Base-by-base conservation (phyloP, 768 basidiomycete genomes). In the Tubosaeta sp. region DNA sequence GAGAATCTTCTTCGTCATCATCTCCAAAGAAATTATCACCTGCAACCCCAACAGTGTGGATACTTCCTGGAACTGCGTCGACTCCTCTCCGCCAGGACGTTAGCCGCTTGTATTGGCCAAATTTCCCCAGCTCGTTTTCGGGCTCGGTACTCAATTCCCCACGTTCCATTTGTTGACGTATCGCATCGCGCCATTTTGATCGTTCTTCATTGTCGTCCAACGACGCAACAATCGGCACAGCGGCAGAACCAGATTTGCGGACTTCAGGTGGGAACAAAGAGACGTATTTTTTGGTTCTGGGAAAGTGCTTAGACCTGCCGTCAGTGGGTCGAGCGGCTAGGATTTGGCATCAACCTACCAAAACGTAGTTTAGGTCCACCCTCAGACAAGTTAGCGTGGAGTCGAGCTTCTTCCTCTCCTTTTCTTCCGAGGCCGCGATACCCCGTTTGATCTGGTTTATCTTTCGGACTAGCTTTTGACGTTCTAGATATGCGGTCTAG, bases 331-430 rank as follows among this genome's bases (percentile, higher is more conserved):
- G 32, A 4, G 46, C 46, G 12, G 27, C 7, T 32, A 25, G 21
- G 14, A n/a, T 34, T 30, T 25, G 13, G 21, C 24, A 8, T n/a
- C 3, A 6, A 36, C 70, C 51, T 56, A 93, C 94, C 67, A 93
- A 64, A 44, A 94, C 81, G 64, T 97, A 98, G 65, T 94, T 94
- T 40, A 96, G 74, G 64, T 95, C 92, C 13, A 94, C 78, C n/a
- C 94, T 78, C 14, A 90, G 73, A 50, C 83, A 77, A 9, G 71
- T 62, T 34, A 96, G 62, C 12, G 77, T 69, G 35, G 69, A 62
- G 50, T 81, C 72, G 11, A 85, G 63, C 51, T 65, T 56, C 48
- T 73, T 66, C 46, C 69, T 69, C 52, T 73, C 72, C 13, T 70
- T 60, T 3, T 72, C 64, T 7, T 65, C 67, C 3, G 60, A 62